Evolutionary conservation across 345 rosid species (phyloP).

Genomic region (Citrus mangshanensis): DNA sequence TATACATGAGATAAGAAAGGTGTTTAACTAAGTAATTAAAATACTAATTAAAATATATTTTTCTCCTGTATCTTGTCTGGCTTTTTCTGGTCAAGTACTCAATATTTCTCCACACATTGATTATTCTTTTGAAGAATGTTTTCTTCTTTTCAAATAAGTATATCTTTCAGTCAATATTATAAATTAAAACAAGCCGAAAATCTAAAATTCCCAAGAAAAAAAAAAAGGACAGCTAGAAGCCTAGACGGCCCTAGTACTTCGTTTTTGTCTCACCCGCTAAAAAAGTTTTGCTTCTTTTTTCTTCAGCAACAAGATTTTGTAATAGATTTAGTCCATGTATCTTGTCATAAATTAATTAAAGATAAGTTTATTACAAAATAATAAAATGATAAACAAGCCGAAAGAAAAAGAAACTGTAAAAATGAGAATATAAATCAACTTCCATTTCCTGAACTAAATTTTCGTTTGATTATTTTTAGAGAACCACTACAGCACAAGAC

Average conservation of each 20-base stretch:
- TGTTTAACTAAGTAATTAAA: conserved; percentile 1
- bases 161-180: not conserved
- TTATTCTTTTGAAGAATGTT: not conserved
- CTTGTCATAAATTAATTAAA: not conserved
- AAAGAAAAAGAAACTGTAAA: not conserved
- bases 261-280: not conserved
- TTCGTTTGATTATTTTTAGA: not conserved
- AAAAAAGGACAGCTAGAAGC: not conserved
- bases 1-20: not conserved
- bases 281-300: not conserved
- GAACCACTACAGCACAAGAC: too few species aligned
- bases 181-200: not conserved
- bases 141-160: not conserved
- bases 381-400: too few species aligned
- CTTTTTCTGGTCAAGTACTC: conserved; percentile 23
- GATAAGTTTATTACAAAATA: too few species aligned
- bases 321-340: not conserved
- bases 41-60: not conserved
- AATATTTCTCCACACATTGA: not conserved
- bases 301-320: not conserved
- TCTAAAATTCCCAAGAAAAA: not conserved
- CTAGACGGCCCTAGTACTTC: too few species aligned
- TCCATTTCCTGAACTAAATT: not conserved
- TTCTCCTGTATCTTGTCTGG: conserved; percentile 7
- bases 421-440: not conserved